Evolutionary conservation across 2,329 filamentous ascomycete genomes (phyloP).

Genomic region (Hypoxylon sp.): DNA sequence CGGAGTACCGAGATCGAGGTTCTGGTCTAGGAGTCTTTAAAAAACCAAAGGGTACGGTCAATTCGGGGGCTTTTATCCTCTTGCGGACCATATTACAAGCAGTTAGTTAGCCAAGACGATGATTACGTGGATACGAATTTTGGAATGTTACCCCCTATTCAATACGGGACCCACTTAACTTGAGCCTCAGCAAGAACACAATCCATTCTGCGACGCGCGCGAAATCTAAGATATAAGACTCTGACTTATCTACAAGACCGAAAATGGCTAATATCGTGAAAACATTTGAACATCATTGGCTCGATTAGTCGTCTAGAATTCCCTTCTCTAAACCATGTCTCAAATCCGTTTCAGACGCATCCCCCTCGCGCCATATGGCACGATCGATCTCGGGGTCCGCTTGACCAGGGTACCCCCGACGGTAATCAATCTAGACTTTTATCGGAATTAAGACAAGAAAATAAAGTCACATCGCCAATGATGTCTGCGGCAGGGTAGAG

Average conservation of each 20-base stretch:
- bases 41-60: neutral
- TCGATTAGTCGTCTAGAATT: neutral
- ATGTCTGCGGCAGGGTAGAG: conserved; percentile 14
- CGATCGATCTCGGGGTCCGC: conserved; percentile 30
- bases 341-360: conserved; percentile 39
- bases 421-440: neutral
- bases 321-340: conserved; percentile 32
- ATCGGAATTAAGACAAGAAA: neutral
- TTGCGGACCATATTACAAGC: neutral
- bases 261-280: neutral
- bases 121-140: neutral
- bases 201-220: neutral
- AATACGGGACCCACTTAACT: conserved; percentile 11
- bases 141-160: neutral
- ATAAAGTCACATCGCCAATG: neutral
- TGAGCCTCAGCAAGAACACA: conserved; percentile 18
- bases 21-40: neutral
- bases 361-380: conserved; percentile 38
- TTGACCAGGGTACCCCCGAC: neutral
- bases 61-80: neutral
- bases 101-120: neutral
- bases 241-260: neutral
- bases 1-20: neutral
- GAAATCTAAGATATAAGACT: neutral
- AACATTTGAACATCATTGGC: conserved; percentile 5